These are phyloP conservation scores for Tetrapisispora nanseiensis DNA, from an alignment of 805 yeast species.

Conservation along the genomic window DNA sequence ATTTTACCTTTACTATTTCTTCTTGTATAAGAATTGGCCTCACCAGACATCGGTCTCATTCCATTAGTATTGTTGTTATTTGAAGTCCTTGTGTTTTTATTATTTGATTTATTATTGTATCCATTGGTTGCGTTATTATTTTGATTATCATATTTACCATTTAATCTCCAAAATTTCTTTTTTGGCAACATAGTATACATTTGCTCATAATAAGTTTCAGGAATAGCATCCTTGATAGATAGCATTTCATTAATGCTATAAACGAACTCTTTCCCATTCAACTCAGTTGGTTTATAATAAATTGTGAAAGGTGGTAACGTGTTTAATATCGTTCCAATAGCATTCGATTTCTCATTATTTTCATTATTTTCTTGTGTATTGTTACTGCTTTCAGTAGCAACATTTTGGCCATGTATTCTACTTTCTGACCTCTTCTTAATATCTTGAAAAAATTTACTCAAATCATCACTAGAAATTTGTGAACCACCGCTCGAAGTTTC, in stretches of 20 bases:
- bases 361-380: not conserved
- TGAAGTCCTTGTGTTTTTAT: slow-evolving; percentile 7
- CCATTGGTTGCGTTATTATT: slow-evolving; percentile 8
- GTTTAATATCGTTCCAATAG: not conserved
- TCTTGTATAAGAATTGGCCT: slow-evolving; percentile 8
- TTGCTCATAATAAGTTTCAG: slow-evolving; percentile 27
- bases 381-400: not conserved
- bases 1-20: slow-evolving; percentile 15
- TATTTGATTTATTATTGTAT: slow-evolving; percentile 8
- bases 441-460: slow-evolving; percentile 3
- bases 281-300: slow-evolving; percentile 15
- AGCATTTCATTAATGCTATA: slow-evolving; percentile 26
- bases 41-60: slow-evolving; percentile 6
- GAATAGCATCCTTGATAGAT: slow-evolving; percentile 12
- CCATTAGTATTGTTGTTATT: slow-evolving; percentile 8
- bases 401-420: not conserved
- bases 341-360: not conserved
- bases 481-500: not conserved
- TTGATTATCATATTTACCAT: slow-evolving; percentile 16
- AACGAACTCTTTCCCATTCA: slow-evolving; percentile 9
- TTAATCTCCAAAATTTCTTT: slow-evolving; percentile 40
- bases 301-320: slow-evolving; percentile 8
- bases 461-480: not conserved
- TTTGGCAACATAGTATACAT: slow-evolving; percentile 36
- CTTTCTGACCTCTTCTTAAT: slow-evolving; percentile 2